Base-by-base conservation (phyloP, 345 rosid species). In the Raphanus raphanistrum region DNA sequence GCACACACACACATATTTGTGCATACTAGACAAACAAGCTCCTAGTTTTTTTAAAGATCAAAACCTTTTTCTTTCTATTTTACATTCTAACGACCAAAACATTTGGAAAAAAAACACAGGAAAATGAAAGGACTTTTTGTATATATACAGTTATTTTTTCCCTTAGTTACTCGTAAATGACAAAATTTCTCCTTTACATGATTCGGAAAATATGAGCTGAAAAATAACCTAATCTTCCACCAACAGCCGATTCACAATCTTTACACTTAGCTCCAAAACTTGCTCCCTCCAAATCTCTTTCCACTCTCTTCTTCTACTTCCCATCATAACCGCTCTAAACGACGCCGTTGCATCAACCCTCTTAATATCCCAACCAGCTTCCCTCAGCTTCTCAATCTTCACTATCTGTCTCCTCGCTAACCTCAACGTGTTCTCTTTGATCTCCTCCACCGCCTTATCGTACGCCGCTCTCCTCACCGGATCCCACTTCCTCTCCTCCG, bases 261-360 rank as follows among this genome's bases (percentile, higher is more conserved):
- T 84, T 85, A 83, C 85, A 88, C 97, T 88, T 74, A 96, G 90
- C 65, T 81, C 82, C 87, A 91, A 1, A 11, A 95, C 92, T 76
- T 95, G 81, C 63, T 76, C 78, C 74, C 88, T 85, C 99, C 99
- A 95, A 27, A 87, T 73, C 48, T 84, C 88, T 71, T 79, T 80
- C 88, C 94, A 87, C 58, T 68, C 43, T 72, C 71, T 63, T 69
- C 84, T 28, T 10, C 58, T 68, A 48, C 26, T 63, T 15, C 48
- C 73, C 87, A 83, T 66, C 84, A 75, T 27, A 13, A 67, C 68
- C 63, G 67, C 84, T 67, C 27, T 67, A 73, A 95, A 87, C 70
- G 92, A 79, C 85, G 81, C 87, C 87, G 97, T 90, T 16, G 97
- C 95, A 50, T 95, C 98, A n/a, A 95, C 75, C 58, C 88, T 87